These are phyloP conservation scores for Chalciporus sphaerocephalus DNA, from an alignment of 768 basidiomycete genomes.

Conservation along the genomic window DNA sequence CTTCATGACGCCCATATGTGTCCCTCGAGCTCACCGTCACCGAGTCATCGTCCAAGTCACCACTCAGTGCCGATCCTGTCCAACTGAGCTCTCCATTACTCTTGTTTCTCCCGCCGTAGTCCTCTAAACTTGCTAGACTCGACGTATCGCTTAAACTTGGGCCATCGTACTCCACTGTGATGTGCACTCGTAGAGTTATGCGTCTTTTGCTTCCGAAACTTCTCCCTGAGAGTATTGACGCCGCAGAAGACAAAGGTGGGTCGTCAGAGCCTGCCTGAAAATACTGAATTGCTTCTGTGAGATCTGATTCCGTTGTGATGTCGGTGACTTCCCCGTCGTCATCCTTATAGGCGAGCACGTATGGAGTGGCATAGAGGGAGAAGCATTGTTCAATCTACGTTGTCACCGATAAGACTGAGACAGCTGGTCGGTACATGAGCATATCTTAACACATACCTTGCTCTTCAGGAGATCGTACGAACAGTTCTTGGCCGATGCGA, in stretches of 20 bases:
- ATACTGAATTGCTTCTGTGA: slow-evolving; percentile 84
- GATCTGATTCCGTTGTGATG: slow-evolving; percentile 66
- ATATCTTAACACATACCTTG: slow-evolving; percentile 47
- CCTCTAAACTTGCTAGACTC: slow-evolving; percentile 75
- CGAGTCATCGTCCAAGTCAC: slow-evolving; percentile 64
- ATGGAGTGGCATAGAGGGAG: slow-evolving; percentile 63
- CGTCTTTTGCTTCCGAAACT: slow-evolving; percentile 66
- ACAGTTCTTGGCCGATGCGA: slow-evolving; percentile 74
- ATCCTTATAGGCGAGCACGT: slow-evolving; percentile 77
- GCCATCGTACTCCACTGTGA: slow-evolving; percentile 86
- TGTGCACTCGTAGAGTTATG: slow-evolving; percentile 72
- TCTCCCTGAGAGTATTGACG: slow-evolving; percentile 64
- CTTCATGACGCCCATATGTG: slow-evolving; percentile 26
- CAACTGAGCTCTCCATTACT: slow-evolving; percentile 43
- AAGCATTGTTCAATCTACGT: slow-evolving; percentile 82
- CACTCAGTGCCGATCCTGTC: slow-evolving; percentile 43
- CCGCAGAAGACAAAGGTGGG: slow-evolving; percentile 61
- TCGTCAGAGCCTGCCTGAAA: slow-evolving; percentile 77
- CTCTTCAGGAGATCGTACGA: slow-evolving; percentile 67
- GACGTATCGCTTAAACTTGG: slow-evolving; percentile 87
- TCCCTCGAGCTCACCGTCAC: slow-evolving; percentile 74
- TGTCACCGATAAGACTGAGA: slow-evolving; percentile 3
- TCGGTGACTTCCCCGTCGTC: slow-evolving; percentile 78
- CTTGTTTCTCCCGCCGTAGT: slow-evolving; percentile 56
- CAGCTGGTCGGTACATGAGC: not conserved